Evolutionary conservation across 805 yeast genomes (phyloP).

Genomic region (Candida germanica): DNA sequence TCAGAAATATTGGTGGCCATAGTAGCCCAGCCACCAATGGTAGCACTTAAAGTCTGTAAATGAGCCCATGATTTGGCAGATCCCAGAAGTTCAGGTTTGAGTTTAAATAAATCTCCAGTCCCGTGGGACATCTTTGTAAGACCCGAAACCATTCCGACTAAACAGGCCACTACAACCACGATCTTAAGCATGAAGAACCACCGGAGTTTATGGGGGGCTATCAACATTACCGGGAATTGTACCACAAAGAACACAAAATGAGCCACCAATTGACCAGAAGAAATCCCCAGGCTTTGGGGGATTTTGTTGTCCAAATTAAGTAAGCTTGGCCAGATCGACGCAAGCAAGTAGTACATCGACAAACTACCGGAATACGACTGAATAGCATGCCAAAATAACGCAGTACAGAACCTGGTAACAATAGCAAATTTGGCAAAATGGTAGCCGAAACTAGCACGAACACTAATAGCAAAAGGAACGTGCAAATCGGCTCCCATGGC

Average conservation of each 20-base stretch:
- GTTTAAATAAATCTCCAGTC: constrained; percentile 9
- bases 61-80: constrained; percentile 22
- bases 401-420: constrained; percentile 29
- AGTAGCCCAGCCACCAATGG: constrained; percentile 35
- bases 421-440: constrained; percentile 28
- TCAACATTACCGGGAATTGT: constrained; percentile 29
- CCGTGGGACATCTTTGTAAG: constrained; percentile 11
- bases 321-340: constrained; percentile 25
- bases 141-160: constrained; percentile 12
- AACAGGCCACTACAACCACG: constrained; percentile 16
- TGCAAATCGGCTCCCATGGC: constrained; percentile 31
- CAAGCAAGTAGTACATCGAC: constrained; percentile 23
- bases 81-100: constrained; percentile 14
- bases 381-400: constrained; percentile 23
- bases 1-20: constrained; percentile 36
- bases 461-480: constrained; percentile 32
- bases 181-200: constrained; percentile 32
- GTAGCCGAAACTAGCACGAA: constrained; percentile 30
- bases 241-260: constrained; percentile 29
- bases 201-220: constrained; percentile 31
- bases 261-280: constrained; percentile 25
- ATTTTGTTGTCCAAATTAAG: constrained; percentile 18
- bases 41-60: constrained; percentile 21
- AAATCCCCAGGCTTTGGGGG: constrained; percentile 22
- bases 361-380: constrained; percentile 24